Evolutionary conservation across 1,284 basidiomycete species (phyloP).

Genomic region (Lignosus rhinocerotis): DNA sequence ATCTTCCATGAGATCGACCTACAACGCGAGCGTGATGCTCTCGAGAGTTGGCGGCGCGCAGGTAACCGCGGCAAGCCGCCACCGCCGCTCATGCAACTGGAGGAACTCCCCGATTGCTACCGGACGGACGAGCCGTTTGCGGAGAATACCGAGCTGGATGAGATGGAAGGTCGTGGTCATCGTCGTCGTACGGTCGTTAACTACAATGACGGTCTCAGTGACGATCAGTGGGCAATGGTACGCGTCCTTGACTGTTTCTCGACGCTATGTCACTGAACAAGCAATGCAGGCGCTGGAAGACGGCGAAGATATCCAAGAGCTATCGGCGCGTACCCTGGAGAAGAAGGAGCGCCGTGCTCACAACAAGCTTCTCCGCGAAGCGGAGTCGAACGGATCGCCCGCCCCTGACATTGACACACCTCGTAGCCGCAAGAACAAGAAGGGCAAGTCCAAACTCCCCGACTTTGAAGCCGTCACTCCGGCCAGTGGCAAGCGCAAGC

Average conservation of each 20-base stretch:
- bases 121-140: constrained; percentile 82
- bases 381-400: constrained; percentile 54
- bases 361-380: constrained; percentile 33
- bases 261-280: background rate
- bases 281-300: constrained; percentile 78
- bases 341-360: constrained; percentile 58
- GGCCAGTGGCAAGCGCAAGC: constrained; percentile 66
- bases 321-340: constrained; percentile 61
- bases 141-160: constrained; percentile 64
- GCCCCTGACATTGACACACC: constrained; percentile 56
- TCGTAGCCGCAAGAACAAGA: constrained; percentile 56
- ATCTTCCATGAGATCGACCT: constrained; percentile 88
- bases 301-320: constrained; percentile 82
- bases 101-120: constrained; percentile 93
- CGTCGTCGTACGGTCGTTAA: constrained; percentile 83
- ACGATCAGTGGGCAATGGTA: constrained; percentile 91
- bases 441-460: constrained; percentile 59
- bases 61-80: constrained; percentile 85
- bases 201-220: constrained; percentile 93
- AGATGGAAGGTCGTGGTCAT: constrained; percentile 81
- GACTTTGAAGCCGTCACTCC: constrained; percentile 50
- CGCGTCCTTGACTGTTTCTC: constrained; percentile 19
- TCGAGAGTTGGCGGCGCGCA: constrained; percentile 71
- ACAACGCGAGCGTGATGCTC: constrained; percentile 74
- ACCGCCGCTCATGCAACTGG: constrained; percentile 79